phyloP scores from a whole-genome alignment of 345 rosid genomes.

The Trapa bicornis region DNA sequence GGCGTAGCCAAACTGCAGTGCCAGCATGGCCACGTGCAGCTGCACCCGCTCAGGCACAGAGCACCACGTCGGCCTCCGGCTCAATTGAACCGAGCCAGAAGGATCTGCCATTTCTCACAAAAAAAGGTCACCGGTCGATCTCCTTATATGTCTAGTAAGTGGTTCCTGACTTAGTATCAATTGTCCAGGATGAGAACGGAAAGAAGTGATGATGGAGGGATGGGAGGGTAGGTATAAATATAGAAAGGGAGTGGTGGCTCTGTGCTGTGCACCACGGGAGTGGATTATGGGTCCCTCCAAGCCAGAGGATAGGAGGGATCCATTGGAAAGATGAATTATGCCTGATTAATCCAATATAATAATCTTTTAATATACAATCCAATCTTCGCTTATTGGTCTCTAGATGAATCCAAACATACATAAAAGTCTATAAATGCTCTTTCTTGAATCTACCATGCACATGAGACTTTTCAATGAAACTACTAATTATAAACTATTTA shows the following conservation, averaged over 20 bases:
- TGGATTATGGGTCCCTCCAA: slow-evolving; percentile 11
- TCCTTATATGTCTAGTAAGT: no score
- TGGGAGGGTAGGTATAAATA: slow-evolving; percentile 16
- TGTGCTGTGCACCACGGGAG: not conserved
- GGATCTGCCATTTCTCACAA: slow-evolving; percentile 4
- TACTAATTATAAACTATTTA: no score
- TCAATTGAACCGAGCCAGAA: slow-evolving; percentile 12
- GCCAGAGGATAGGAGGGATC: no score
- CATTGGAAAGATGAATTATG: no score
- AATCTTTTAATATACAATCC: no score
- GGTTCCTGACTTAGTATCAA: not conserved
- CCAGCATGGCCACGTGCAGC: slow-evolving; percentile 92
- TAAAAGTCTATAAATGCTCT: no score
- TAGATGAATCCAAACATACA: no score
- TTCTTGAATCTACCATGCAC: no score
- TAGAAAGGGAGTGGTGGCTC: not conserved
- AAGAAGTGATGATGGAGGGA: slow-evolving; percentile 9
- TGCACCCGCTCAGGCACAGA: slow-evolving; percentile 73
- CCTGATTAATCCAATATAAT: no score
- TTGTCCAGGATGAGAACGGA: not conserved
- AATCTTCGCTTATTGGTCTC: no score
- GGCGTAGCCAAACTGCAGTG: slow-evolving; percentile 92
- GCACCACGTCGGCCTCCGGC: slow-evolving; percentile 43
- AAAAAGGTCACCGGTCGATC: no score
- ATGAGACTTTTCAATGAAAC: no score